phyloP scores from a whole-genome alignment of 2,329 filamentous ascomycete species.

The Monilinia laxa region DNA sequence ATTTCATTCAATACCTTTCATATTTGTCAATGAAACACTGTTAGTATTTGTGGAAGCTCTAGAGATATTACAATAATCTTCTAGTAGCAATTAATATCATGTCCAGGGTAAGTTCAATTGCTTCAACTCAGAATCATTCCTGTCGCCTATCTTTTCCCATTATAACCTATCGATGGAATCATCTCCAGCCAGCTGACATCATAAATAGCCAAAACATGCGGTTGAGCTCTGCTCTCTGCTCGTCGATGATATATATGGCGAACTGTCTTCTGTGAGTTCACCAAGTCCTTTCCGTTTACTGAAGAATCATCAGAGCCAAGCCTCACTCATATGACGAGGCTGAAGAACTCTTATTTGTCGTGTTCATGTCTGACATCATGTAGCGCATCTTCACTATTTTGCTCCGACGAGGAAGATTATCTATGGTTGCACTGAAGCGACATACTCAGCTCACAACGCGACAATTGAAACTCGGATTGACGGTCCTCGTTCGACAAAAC shows the following conservation, averaged over 20 bases:
- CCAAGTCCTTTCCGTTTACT: slow-evolving; percentile 5
- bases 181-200: neutral
- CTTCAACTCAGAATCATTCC: slow-evolving; percentile 26
- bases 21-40: slow-evolving; percentile 44
- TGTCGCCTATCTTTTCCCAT: slow-evolving; percentile 33
- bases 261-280: slow-evolving; percentile 79
- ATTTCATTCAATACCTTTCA: slow-evolving; percentile 5
- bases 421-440: slow-evolving; percentile 65
- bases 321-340: slow-evolving; percentile 23
- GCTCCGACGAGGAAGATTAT: slow-evolving; percentile 74
- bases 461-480: slow-evolving; percentile 77
- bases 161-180: neutral
- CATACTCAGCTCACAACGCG: slow-evolving; percentile 71
- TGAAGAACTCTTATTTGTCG: slow-evolving; percentile 19
- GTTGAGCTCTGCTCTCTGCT: slow-evolving; percentile 88
- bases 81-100: slow-evolving; percentile 61
- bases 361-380: slow-evolving; percentile 33
- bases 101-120: slow-evolving; percentile 52
- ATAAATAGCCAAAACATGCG: slow-evolving; percentile 63
- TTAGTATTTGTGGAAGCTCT: slow-evolving; percentile 72
- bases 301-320: slow-evolving; percentile 7
- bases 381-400: slow-evolving; percentile 85
- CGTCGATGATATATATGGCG: slow-evolving; percentile 85
- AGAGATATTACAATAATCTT: slow-evolving; percentile 75
- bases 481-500: slow-evolving; percentile 84